Evolutionary conservation across 148 eudicot genomes (phyloP).

Genomic region (Arbutus unedo): DNA sequence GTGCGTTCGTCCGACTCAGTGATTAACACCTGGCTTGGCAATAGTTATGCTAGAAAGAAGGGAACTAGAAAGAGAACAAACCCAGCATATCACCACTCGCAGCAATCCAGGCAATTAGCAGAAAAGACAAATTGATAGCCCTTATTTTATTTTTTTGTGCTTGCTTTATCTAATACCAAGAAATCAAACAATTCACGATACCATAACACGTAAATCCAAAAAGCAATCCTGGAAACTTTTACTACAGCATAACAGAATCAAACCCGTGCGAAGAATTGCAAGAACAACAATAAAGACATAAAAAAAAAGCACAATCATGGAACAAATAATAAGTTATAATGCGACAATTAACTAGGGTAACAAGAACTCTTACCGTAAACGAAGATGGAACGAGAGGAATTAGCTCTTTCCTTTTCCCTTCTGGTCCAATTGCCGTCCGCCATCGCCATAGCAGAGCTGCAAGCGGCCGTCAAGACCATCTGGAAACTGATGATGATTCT

Average conservation of each 20-base stretch:
- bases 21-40: conserved; percentile 46
- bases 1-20: conserved; percentile 24
- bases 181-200: conserved; percentile 15
- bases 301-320: neutral
- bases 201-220: conserved; percentile 18
- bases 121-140: neutral
- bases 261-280: conserved; percentile 4
- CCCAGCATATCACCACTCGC: conserved; percentile 41
- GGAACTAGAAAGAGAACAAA: conserved; percentile 34
- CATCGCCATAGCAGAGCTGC: conserved; percentile 70
- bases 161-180: conserved; percentile 26
- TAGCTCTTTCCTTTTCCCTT: conserved; percentile 64
- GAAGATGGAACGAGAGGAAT: conserved; percentile 19
- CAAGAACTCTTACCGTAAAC: conserved; percentile 24
- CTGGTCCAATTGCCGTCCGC: conserved; percentile 47
- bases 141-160: neutral
- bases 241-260: neutral
- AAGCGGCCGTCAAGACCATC: conserved; percentile 43
- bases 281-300: conserved; percentile 1
- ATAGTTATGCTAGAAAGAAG: conserved; percentile 30
- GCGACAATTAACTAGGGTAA: neutral
- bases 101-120: conserved; percentile 29
- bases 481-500: conserved; percentile 51
- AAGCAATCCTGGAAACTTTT: conserved; percentile 19
- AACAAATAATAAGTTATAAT: neutral